A percentile compares a stretch with the other conserved stretches of the same genome.
Evolutionary conservation across 495 filamentous ascomycete genomes (phyloP).

Genomic region (Podospora sp.): DNA sequence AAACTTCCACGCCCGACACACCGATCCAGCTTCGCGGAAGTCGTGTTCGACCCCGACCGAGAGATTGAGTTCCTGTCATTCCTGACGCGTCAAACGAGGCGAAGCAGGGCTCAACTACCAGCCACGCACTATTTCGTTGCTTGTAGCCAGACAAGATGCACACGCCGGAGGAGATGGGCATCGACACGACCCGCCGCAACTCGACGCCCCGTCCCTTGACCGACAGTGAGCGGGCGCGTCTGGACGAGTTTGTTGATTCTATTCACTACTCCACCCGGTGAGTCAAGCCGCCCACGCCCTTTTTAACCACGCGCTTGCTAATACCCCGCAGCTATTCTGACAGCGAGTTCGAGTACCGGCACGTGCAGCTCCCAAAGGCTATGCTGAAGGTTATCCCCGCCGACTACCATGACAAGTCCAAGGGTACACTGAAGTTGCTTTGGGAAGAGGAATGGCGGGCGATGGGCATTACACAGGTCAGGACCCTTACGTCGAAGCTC

Average conservation of each 20-base stretch:
- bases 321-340: conserved; percentile 72
- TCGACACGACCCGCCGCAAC: conserved; percentile 82
- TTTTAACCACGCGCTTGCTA: conserved; percentile 10
- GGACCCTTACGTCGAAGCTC: conserved; percentile 18
- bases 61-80: background rate
- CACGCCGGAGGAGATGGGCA: conserved; percentile 54
- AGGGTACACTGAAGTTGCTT: conserved; percentile 91
- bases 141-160: conserved; percentile 27
- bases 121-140: background rate
- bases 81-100: background rate
- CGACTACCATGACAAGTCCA: conserved; percentile 88
- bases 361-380: conserved; percentile 94
- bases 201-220: conserved; percentile 76
- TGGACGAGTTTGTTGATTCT: conserved; percentile 87
- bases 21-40: background rate
- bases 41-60: background rate
- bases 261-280: conserved; percentile 97
- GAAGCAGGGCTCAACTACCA: background rate
- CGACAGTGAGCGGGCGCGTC: conserved; percentile 75
- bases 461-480: conserved; percentile 92
- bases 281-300: conserved; percentile 21
- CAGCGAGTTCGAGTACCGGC: conserved; percentile 86
- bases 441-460: conserved; percentile 99
- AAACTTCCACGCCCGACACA: background rate
- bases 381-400: conserved; percentile 97